phyloP scores from a whole-genome alignment of 208 protist genomes.

The Leishmania mexicana region DNA sequence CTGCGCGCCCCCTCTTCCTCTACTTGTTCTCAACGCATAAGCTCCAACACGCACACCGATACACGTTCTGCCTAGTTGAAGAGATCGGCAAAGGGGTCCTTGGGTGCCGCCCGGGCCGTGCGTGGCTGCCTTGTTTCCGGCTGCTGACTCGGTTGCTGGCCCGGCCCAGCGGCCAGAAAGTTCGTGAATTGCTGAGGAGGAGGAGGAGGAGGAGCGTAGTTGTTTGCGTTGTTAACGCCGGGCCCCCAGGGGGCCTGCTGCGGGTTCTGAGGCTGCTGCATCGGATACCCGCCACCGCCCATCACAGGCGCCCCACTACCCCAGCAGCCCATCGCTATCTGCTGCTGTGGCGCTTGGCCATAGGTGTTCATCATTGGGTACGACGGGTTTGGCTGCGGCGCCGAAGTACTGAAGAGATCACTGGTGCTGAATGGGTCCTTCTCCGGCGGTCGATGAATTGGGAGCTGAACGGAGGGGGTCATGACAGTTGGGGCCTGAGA shows the following conservation, averaged over 20 bases:
- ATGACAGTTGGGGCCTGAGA: constrained; percentile 10
- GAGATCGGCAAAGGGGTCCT: constrained; percentile 80
- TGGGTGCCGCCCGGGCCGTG: constrained; percentile 4
- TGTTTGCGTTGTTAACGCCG: constrained; percentile 1
- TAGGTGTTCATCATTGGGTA: constrained; percentile 17
- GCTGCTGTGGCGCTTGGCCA: constrained; percentile 12
- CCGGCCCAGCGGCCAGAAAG: constrained; percentile 52
- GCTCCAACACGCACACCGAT: background rate
- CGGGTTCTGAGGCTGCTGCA: constrained; percentile 26
- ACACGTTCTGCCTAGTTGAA: constrained; percentile 38
- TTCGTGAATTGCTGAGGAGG: constrained; percentile 32
- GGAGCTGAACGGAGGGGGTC: constrained; percentile 4
- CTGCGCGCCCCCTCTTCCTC: background rate
- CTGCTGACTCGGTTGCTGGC: constrained; percentile 29
- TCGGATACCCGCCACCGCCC: constrained; percentile 19
- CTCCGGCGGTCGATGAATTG: constrained; percentile 24
- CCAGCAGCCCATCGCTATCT: constrained; percentile 22
- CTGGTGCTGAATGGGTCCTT: constrained; percentile 53
- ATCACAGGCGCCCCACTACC: constrained; percentile 21
- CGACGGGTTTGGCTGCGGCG: constrained; percentile 32
- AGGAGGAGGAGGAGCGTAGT: background rate
- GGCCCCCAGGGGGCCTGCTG: constrained; percentile 3
- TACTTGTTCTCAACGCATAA: background rate
- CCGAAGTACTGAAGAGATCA: constrained; percentile 48
- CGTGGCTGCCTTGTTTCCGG: constrained; percentile 9